Conservation (phyloP, 139 green algal genomes). For the Edaphochlamys debaryana region DNA sequence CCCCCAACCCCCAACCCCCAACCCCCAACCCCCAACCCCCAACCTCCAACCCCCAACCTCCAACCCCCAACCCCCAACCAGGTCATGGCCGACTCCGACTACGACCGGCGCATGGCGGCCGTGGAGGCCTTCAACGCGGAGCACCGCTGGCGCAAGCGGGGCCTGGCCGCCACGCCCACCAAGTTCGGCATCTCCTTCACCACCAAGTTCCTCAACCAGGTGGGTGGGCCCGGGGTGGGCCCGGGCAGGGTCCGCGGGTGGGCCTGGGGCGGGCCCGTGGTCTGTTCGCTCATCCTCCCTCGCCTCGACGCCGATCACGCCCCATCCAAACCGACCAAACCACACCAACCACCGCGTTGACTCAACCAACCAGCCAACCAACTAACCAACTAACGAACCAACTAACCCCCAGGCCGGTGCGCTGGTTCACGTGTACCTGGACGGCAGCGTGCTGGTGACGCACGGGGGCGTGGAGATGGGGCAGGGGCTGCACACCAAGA, state of each 20-base stretch:
- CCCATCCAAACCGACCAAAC: too few species aligned
- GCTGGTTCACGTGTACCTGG: slow-evolving; percentile 95
- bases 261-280: too few species aligned
- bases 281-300: too few species aligned
- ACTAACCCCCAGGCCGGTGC: slow-evolving; percentile 76
- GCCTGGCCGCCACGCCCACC: slow-evolving; percentile 88
- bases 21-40: too few species aligned
- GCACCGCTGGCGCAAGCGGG: slow-evolving; percentile 80
- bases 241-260: too few species aligned
- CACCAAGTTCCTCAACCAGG: slow-evolving; percentile 88
- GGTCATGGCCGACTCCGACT: slow-evolving; percentile 45
- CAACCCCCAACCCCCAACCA: too few species aligned
- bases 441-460: slow-evolving; percentile 94
- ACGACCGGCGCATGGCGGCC: slow-evolving; percentile 35
- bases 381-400: too few species aligned
- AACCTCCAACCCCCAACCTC: too few species aligned
- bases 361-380: too few species aligned
- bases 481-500: slow-evolving; percentile 98
- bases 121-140: slow-evolving; percentile 76
- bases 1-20: too few species aligned
- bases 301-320: too few species aligned
- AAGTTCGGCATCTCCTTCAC: slow-evolving; percentile 99
- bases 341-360: too few species aligned
- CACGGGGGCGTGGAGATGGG: slow-evolving; percentile 99
- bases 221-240: not conserved